Evolutionary conservation across 139 green algal genomes (phyloP), one percentile per base, ranked within the genome.

Genomic region (Klebsormidium nitens): DNA sequence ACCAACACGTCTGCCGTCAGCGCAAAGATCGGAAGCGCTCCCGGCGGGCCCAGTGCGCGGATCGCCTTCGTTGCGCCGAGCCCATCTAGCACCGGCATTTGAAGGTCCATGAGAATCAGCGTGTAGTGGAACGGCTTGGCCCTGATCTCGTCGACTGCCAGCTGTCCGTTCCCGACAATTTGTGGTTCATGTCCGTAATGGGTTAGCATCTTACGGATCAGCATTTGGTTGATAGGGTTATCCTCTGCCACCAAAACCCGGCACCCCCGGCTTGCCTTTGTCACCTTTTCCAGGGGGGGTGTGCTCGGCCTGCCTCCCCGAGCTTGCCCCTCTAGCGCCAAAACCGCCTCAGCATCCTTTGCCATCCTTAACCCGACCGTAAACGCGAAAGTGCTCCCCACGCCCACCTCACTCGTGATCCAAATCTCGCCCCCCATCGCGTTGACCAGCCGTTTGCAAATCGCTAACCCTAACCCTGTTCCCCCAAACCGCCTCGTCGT

Each of bases 21-120:
- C 1, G 70, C 70, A 34, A 50, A 75, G 32, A 77, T 74, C 23
- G 70, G 70, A 17, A 66, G 75, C 19, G 44, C 32, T 11, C 26
- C 32, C 14, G 70, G 70, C 6, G 44, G 14, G 8, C 36, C 6
- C 38, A 78, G 55, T 3, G n/a, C 46, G 17, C 71, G 62, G 31
- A 78, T 78, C 1, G 64, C 57, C 1, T 36, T 36, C 34, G 83
- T 83, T 19, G 88, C 86, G 72, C 88, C 81, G 38, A 94, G 60
- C 1, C 88, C 88, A 66, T 93, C 84, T 84, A 91, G 91, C n/a
- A 84, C 61, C 0, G 89, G 89, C 89, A 95, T 95, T 77, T 96
- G 90, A 2, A 95, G 80, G 74, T 95, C 89, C 74, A 90, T 93
- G 23, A 95, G 82, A 47, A 95, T 85, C 58, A 93, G 95, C 50